Percentiles rank a stretch among this genome's conserved stretches.
Evolutionary conservation across 2,329 filamentous ascomycete genomes (phyloP).

Genomic region (Aspergillus novoparasiticus): DNA sequence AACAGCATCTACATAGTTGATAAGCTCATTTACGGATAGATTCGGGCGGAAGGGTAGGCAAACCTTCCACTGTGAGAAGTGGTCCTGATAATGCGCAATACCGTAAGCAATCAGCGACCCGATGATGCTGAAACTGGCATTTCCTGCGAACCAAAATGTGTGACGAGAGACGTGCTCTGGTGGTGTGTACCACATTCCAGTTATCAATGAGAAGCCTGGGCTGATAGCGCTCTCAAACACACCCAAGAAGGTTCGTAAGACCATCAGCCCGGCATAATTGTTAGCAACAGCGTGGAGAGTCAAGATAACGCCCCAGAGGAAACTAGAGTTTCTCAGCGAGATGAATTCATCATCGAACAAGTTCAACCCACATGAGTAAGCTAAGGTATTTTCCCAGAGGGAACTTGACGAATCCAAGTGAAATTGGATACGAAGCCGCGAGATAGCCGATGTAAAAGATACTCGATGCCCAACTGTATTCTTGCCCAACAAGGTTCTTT

Average conservation of each 20-base stretch:
- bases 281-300: constrained; percentile 31
- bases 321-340: constrained; percentile 3
- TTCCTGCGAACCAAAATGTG: constrained; percentile 29
- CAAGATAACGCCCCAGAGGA: constrained; percentile 36
- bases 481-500: constrained; percentile 15
- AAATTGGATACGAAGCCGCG: constrained; percentile 36
- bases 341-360: not conserved
- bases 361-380: constrained; percentile 16
- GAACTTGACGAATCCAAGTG: constrained; percentile 35
- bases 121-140: constrained; percentile 25
- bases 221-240: constrained; percentile 42
- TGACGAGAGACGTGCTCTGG: constrained; percentile 28
- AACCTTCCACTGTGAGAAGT: constrained; percentile 19
- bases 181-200: constrained; percentile 31
- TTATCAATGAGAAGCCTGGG: constrained; percentile 37
- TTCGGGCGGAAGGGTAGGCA: not conserved
- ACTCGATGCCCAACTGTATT: constrained; percentile 27
- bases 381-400: constrained; percentile 37
- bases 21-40: not conserved
- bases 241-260: constrained; percentile 44
- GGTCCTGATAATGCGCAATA: constrained; percentile 18
- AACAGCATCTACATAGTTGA: constrained; percentile 12
- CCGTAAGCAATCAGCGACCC: constrained; percentile 25
- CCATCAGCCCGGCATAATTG: constrained; percentile 40
- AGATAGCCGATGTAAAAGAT: constrained; percentile 32